Evolutionary conservation across 257 asterid species (phyloP).

Genomic region (Solanum tacnaense): DNA sequence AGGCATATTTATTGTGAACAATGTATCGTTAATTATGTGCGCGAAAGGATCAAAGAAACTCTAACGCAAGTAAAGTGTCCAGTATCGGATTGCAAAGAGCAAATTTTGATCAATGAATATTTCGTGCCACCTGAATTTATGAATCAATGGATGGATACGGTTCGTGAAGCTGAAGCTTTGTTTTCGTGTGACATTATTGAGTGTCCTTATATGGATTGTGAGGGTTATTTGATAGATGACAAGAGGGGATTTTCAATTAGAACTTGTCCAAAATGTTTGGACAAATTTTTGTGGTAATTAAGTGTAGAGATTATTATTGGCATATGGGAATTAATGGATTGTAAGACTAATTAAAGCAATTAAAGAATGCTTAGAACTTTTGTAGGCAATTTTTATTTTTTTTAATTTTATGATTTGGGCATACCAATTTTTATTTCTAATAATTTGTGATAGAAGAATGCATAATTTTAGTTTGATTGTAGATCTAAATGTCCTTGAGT

Average conservation of each 20-base stretch:
- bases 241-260: neutral
- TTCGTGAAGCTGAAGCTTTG: neutral
- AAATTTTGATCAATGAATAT: neutral
- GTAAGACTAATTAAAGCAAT: no score
- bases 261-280: slow-evolving; percentile 4
- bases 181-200: neutral
- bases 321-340: no score
- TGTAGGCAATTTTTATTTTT: neutral
- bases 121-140: neutral
- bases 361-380: neutral
- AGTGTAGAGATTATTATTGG: no score
- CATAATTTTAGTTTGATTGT: no score
- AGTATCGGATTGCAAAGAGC: neutral
- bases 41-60: neutral
- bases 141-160: neutral
- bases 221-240: neutral
- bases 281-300: neutral
- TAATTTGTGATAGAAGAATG: neutral
- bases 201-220: neutral
- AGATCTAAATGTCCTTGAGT: no score
- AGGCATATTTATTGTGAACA: neutral
- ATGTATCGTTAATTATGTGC: neutral
- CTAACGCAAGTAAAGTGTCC: neutral
- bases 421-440: neutral
- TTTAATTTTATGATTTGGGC: neutral